Conservation (phyloP, 1,284 basidiomycete species). For the Mycena citricolor region DNA sequence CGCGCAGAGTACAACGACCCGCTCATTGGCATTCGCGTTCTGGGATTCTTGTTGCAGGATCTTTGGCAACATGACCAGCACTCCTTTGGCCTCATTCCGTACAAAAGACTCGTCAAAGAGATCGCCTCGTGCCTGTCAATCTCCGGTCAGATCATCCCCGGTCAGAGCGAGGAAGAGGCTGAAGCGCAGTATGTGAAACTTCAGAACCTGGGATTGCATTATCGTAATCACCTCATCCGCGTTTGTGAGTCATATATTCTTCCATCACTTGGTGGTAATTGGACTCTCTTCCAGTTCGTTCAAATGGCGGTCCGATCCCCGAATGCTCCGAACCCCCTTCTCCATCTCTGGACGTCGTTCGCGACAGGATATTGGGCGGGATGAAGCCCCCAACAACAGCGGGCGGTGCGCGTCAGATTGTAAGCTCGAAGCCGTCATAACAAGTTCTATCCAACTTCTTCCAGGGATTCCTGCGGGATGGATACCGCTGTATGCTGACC, state of each 20-base stretch:
- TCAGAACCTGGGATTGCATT: not conserved
- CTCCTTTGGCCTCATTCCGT: slow-evolving; percentile 13
- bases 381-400: not conserved
- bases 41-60: slow-evolving; percentile 21
- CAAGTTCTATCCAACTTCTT: not conserved
- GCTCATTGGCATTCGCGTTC: slow-evolving; percentile 19
- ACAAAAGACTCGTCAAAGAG: slow-evolving; percentile 2
- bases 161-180: not conserved
- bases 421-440: not conserved
- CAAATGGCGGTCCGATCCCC: not conserved
- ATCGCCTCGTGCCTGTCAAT: not conserved
- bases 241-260: not conserved
- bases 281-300: not conserved
- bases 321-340: not conserved
- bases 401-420: not conserved
- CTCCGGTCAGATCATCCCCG: not conserved
- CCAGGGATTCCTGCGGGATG: slow-evolving; percentile 23
- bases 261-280: not conserved
- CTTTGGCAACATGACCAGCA: slow-evolving; percentile 9
- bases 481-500: slow-evolving; percentile 22
- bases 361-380: not conserved
- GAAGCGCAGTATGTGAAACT: not conserved
- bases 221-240: not conserved
- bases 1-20: slow-evolving; percentile 19
- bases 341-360: not conserved